Base-by-base conservation (phyloP, 192 early-diverging fungal species). In the Umbelopsis sp. region DNA sequence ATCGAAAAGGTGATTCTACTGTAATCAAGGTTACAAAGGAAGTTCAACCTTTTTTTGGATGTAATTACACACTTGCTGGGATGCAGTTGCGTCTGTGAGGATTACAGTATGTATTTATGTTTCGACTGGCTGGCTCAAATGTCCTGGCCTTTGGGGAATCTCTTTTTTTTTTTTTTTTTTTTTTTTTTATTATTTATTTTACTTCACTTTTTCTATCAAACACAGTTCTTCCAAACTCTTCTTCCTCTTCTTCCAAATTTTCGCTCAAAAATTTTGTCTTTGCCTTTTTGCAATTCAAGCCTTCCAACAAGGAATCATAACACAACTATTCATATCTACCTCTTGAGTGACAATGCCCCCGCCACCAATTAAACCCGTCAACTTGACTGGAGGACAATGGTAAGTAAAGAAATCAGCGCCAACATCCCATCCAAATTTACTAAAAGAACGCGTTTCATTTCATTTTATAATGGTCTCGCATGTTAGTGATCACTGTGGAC, bases 401-500 rank as follows among this genome's bases (percentile, higher is more conserved):
- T 62, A 34, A 49, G 47, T 16, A 5, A 17, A 21, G 20, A 2
- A 49, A 3, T 17, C 38, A 53, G 50, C 17, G 52, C 52, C 12
- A 12, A 0, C 2, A 26, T 7, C n/a, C 7, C 22, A 25, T 9
- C 24, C 52, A 53, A 11, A 2, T 24, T 51, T 7, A 4, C 22
- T 10, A 26, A n/a, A n/a, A n/a, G n/a, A n/a, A 26, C 2, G 24
- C 4, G 12, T 5, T 24, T 3, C 25, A 4, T 12, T 22, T 26
- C 0, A 26, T 26, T 25, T 26, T 52, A 0, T 9, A 8, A 25
- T 29, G 6, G 2, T 53, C 11, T n/a, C 22, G 10, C 31, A 34
- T n/a, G 0, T 34, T 34, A 62, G 56, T 31, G 56, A 62, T 62
- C 56, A 62, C 26, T 62, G 56, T 62, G 56, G 56, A 34, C 56